These are phyloP conservation scores for Phytophthora uliginosa DNA, from an alignment of 352 stramenopile species.

Conservation along the genomic window DNA sequence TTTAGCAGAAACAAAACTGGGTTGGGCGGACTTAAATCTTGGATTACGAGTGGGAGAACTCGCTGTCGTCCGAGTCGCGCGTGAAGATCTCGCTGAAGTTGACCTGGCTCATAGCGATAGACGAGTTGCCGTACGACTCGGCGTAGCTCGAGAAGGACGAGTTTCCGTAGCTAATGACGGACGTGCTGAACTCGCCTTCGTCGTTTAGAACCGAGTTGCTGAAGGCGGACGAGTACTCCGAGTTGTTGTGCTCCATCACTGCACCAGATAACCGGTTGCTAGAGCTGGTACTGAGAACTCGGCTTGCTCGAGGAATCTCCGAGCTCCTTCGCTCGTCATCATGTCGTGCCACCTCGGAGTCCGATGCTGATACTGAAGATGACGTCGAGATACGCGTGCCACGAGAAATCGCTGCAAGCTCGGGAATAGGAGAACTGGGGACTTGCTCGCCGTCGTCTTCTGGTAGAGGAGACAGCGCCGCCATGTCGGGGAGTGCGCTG, in stretches of 20 bases:
- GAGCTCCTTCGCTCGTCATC: conserved; percentile 28
- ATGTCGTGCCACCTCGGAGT: conserved; percentile 45
- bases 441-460: conserved; percentile 30
- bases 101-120: conserved; percentile 65
- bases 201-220: conserved; percentile 29
- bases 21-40: conserved; percentile 48
- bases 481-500: conserved; percentile 30
- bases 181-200: conserved; percentile 32
- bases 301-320: conserved; percentile 24
- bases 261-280: conserved; percentile 60
- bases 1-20: conserved; percentile 21
- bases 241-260: conserved; percentile 38
- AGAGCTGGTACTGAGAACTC: conserved; percentile 19
- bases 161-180: conserved; percentile 40
- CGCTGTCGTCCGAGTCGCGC: conserved; percentile 46
- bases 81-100: conserved; percentile 79
- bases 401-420: conserved; percentile 44
- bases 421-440: conserved; percentile 58
- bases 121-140: conserved; percentile 64
- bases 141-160: conserved; percentile 44
- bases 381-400: conserved; percentile 54
- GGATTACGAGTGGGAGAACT: conserved; percentile 47
- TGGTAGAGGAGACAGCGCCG: conserved; percentile 45
- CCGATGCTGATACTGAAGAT: conserved; percentile 54
- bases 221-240: conserved; percentile 47